A percentile compares a stretch with the other conserved stretches of the same genome.
phyloP scores from a whole-genome alignment of 2,329 filamentous ascomycete species.

The Xenoacremonium recifei region DNA sequence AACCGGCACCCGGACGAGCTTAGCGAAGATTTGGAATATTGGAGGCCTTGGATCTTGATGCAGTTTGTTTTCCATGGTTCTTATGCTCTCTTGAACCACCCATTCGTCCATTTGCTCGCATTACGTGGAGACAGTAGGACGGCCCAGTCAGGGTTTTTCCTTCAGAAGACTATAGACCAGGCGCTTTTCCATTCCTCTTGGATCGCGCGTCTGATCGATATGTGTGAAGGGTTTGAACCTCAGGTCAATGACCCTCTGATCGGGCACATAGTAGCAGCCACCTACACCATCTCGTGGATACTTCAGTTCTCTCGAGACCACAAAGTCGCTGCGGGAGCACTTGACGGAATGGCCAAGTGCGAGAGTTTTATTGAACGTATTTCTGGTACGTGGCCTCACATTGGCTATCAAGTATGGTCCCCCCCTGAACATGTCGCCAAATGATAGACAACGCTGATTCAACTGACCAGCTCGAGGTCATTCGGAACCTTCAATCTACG shows the following conservation, averaged over 20 bases:
- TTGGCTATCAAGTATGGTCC: too few relatives aligned
- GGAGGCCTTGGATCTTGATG: constrained; percentile 1
- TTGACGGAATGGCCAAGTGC: constrained; percentile 2
- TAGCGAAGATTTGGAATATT: background rate
- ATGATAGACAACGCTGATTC: too few relatives aligned
- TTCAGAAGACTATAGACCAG: constrained; percentile 1
- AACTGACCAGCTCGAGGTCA: too few relatives aligned
- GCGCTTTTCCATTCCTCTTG: constrained; percentile 2
- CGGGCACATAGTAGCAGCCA: constrained; percentile 8
- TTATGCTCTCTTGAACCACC: constrained; percentile 1
- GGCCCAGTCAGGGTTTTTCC: constrained; percentile 1
- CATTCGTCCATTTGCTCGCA: constrained; percentile 1
- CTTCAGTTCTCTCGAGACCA: constrained; percentile 8
- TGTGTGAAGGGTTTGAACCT: background rate
- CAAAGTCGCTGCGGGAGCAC: constrained; percentile 4
- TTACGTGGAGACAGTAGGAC: background rate
- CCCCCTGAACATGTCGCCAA: too few relatives aligned
- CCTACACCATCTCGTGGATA: constrained; percentile 9
- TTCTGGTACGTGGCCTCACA: constrained; percentile 7
- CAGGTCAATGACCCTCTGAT: constrained; percentile 1
- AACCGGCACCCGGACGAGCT: background rate
- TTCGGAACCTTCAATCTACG: too few relatives aligned
- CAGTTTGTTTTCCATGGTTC: constrained; percentile 1
- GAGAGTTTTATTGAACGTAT: constrained; percentile 3
- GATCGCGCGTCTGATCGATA: background rate